Percentiles rank a stretch among this genome's conserved stretches.
phyloP scores from a whole-genome alignment of 2,329 filamentous ascomycete genomes.

The Cytospora paraplurivora region DNA sequence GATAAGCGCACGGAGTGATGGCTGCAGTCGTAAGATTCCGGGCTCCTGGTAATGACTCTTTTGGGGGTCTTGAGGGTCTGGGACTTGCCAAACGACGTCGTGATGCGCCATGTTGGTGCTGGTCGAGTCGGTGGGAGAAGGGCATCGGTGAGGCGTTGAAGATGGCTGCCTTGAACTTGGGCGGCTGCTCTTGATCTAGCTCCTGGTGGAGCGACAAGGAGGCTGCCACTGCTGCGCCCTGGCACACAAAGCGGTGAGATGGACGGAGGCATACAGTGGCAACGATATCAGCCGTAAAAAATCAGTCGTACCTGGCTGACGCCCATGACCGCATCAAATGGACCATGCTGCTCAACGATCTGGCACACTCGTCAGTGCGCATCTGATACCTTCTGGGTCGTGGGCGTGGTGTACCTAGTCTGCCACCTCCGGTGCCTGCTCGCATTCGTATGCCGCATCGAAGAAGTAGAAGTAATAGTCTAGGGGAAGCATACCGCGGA shows the following conservation, averaged over 20 bases:
- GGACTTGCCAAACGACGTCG: background rate
- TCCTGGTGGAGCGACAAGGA: no score
- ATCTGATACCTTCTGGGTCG: background rate
- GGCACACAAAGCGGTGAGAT: no score
- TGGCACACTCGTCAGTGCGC: background rate
- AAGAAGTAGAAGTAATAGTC: background rate
- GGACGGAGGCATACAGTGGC: no score
- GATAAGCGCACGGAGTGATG: slow-evolving; percentile 1
- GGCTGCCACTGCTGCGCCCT: no score
- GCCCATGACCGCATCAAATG: no score
- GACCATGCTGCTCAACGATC: no score
- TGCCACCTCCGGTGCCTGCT: background rate
- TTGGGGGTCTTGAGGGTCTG: background rate
- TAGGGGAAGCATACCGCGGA: background rate
- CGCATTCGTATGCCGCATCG: background rate
- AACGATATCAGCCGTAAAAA: no score
- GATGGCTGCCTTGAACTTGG: no score
- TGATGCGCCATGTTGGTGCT: background rate
- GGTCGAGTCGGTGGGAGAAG: background rate
- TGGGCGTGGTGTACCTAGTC: background rate
- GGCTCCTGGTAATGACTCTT: background rate
- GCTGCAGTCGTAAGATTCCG: slow-evolving; percentile 1
- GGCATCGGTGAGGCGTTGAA: no score
- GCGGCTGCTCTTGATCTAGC: no score
- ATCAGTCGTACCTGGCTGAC: no score